Base-by-base conservation (phyloP, 2,329 filamentous ascomycete species). In the Sporothrix pseudoabietina region DNA sequence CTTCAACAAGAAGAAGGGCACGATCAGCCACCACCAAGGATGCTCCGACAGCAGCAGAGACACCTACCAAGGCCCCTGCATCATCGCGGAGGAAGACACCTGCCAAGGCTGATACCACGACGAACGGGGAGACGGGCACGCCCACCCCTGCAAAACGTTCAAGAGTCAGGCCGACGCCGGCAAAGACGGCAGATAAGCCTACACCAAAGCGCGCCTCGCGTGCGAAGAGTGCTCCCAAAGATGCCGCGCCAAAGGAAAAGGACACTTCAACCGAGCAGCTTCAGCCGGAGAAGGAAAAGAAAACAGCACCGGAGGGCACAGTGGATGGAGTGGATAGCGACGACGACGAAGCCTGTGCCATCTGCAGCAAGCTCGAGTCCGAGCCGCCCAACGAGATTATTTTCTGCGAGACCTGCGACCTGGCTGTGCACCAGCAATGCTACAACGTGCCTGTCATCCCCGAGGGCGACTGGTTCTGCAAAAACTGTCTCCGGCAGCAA, bases 391-490 rank as follows among this genome's bases (percentile, higher is more conserved):
- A 91, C 78, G 84, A 89, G 77, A 91, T 91, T 47, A 82, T 91
- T 9, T 85, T 91, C 49, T 91, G 89, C 80, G 89, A 91, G 76
- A 86, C 85, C 71, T 91, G 89, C 81, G 87, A 91, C 78, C 84
- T 85, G 79, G 87, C 87, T 0, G 87, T 88, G 57, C 89, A 91
- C 76, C 88, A 90, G 77, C 83, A 86, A 76, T 91, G 89, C 78
- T 89, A 89, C 76, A 82, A 85, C 35, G 82, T 91, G 49, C 80
- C 83, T 0, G 83, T 85, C 57, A 86, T 91, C 49, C 89, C 89
- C 0, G 83, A 87, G 68, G 89, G 87, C 7, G 88, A 91, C 74
- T 91, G 89, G 89, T 82, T 89, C 63, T 91, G 89, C 80, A 85
- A 84, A 75, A 84, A 83, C 57, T 91, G 89, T 77, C 80, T 83